These are phyloP conservation scores for Fusarium guadeloupense DNA, from an alignment of 2,329 filamentous ascomycete species.

Conservation along the genomic window DNA sequence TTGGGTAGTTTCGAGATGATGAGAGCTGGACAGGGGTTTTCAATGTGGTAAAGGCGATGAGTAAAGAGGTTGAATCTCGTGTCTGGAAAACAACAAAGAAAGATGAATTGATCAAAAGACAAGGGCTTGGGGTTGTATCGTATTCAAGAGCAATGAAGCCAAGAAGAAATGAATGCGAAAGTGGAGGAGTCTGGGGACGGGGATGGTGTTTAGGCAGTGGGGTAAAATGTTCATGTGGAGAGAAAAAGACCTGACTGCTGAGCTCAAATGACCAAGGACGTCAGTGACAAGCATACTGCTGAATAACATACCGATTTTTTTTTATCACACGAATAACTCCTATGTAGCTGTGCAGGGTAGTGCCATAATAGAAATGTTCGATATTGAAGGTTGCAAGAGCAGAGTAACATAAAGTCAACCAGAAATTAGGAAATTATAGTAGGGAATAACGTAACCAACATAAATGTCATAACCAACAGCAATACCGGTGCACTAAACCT, in stretches of 20 bases:
- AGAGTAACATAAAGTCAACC: background rate
- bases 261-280: slow-evolving; percentile 30
- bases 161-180: slow-evolving; percentile 13
- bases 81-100: too few relatives aligned
- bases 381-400: background rate
- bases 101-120: background rate
- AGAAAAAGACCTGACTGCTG: slow-evolving; percentile 26
- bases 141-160: background rate
- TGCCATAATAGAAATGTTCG: too few relatives aligned
- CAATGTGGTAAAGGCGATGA: background rate
- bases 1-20: background rate
- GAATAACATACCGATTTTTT: background rate
- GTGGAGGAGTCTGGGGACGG: slow-evolving; percentile 28
- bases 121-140: background rate
- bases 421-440: background rate
- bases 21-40: background rate
- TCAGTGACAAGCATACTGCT: too few relatives aligned
- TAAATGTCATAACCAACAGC: slow-evolving; percentile 10
- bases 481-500: too few relatives aligned
- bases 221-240: slow-evolving; percentile 33
- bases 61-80: background rate
- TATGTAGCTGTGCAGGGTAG: background rate
- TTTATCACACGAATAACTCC: background rate
- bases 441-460: background rate
- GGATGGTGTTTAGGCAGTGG: slow-evolving; percentile 33